Evolutionary conservation across 2,329 filamentous ascomycete genomes (phyloP).

Genomic region (Cordyceps farinosa): DNA sequence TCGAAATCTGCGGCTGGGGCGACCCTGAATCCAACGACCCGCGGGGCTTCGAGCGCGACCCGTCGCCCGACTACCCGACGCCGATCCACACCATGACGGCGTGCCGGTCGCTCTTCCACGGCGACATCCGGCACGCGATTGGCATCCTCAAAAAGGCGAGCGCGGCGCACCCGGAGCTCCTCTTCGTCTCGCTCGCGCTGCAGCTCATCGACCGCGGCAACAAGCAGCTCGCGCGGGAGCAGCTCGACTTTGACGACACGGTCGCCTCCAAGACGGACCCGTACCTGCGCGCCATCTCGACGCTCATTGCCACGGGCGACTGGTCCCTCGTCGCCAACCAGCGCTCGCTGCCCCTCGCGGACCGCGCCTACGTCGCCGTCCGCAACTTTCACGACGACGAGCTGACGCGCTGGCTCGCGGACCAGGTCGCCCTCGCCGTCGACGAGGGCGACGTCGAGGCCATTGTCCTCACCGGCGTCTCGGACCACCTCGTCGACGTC

Average conservation of each 20-base stretch:
- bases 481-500: conserved; percentile 68
- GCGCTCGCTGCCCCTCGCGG: conserved; percentile 67
- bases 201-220: conserved; percentile 56
- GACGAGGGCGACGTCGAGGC: conserved; percentile 70
- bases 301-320: conserved; percentile 71
- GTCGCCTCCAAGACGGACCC: conserved; percentile 66
- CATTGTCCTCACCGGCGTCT: conserved; percentile 73
- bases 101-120: conserved; percentile 71
- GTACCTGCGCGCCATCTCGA: conserved; percentile 75
- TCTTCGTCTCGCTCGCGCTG: conserved; percentile 66
- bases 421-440: conserved; percentile 59
- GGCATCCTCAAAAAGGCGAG: conserved; percentile 67
- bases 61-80: conserved; percentile 46
- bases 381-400: conserved; percentile 60
- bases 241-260: conserved; percentile 56
- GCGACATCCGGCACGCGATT: conserved; percentile 64
- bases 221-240: conserved; percentile 41
- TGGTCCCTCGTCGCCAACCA: conserved; percentile 74
- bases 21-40: conserved; percentile 47
- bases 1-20: conserved; percentile 73
- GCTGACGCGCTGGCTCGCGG: conserved; percentile 64
- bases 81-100: conserved; percentile 68
- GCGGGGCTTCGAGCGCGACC: conserved; percentile 40
- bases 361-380: conserved; percentile 71
- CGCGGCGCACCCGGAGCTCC: conserved; percentile 57